A percentile compares a stretch with the other conserved stretches of the same genome.
Evolutionary conservation across 2,329 filamentous ascomycete genomes (phyloP).

Genomic region (Dryadomyces quercus-mongolicae): DNA sequence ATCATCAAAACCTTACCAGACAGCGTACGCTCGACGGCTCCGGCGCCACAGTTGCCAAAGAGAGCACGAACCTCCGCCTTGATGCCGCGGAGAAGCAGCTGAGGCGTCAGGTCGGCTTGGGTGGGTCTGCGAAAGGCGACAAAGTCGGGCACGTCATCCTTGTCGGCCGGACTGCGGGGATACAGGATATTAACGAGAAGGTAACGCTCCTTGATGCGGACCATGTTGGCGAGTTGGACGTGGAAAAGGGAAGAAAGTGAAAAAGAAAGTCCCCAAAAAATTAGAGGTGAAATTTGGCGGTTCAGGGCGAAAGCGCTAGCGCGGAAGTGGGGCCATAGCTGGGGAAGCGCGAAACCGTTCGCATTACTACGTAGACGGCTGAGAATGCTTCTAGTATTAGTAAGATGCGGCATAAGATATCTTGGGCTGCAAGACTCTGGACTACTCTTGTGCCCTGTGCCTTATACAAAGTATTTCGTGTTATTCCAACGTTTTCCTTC

Average conservation of each 20-base stretch:
- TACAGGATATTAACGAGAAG: slow-evolving; percentile 91
- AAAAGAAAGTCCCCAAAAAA: not conserved
- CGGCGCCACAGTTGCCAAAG: slow-evolving; percentile 83
- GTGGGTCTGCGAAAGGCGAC: slow-evolving; percentile 72
- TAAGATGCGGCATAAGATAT: no score
- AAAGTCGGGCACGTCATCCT: slow-evolving; percentile 37
- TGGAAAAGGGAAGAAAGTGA: not conserved
- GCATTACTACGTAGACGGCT: no score
- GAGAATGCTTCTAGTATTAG: no score
- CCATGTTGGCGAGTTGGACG: slow-evolving; percentile 44
- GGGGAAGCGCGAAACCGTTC: not conserved
- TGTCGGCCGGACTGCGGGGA: slow-evolving; percentile 37
- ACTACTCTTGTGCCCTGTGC: no score
- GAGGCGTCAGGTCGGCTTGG: slow-evolving; percentile 54
- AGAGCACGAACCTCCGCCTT: slow-evolving; percentile 57
- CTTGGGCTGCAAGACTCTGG: no score
- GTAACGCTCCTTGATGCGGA: slow-evolving; percentile 92
- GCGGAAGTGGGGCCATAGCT: not conserved
- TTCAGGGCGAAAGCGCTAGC: not conserved
- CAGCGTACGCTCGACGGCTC: slow-evolving; percentile 57
- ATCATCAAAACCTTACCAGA: slow-evolving; percentile 53
- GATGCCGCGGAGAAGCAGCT: slow-evolving; percentile 55
- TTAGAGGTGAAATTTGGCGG: no score
- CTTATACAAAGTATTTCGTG: no score
- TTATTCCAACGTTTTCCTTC: no score